Evolutionary conservation across 352 stramenopile species (phyloP).

Genomic region (Pythium aristosporum): DNA sequence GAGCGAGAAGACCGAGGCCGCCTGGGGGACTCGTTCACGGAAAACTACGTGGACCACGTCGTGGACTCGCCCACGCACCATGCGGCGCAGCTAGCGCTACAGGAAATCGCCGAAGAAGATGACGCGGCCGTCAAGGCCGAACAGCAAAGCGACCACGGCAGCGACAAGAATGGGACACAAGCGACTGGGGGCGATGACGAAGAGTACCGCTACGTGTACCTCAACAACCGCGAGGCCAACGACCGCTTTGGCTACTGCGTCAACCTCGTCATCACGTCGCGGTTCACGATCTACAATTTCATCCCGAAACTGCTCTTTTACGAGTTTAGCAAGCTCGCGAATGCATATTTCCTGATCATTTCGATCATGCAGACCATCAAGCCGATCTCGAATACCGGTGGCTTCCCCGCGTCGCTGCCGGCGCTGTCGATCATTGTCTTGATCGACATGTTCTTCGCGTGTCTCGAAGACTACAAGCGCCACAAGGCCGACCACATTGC

Average conservation of each 20-base stretch:
- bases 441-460: conserved; percentile 92
- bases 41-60: conserved; percentile 23
- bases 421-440: conserved; percentile 92
- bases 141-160: conserved; percentile 13
- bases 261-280: conserved; percentile 91
- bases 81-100: background rate
- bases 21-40: conserved; percentile 15
- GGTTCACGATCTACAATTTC: conserved; percentile 90
- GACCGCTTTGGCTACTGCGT: conserved; percentile 53
- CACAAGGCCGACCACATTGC: conserved; percentile 85
- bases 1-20: conserved; percentile 3
- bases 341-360: conserved; percentile 93
- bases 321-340: conserved; percentile 84
- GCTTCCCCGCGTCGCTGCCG: conserved; percentile 82
- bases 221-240: conserved; percentile 71
- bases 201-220: conserved; percentile 68
- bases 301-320: conserved; percentile 89
- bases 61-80: conserved; percentile 16
- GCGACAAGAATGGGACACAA: background rate
- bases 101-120: conserved; percentile 25
- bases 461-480: conserved; percentile 89
- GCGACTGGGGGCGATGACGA: conserved; percentile 30
- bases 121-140: conserved; percentile 13
- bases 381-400: conserved; percentile 90
- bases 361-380: conserved; percentile 86